Base-by-base conservation (phyloP, 202 grass and related monocot genomes). In the Setaria italica region DNA sequence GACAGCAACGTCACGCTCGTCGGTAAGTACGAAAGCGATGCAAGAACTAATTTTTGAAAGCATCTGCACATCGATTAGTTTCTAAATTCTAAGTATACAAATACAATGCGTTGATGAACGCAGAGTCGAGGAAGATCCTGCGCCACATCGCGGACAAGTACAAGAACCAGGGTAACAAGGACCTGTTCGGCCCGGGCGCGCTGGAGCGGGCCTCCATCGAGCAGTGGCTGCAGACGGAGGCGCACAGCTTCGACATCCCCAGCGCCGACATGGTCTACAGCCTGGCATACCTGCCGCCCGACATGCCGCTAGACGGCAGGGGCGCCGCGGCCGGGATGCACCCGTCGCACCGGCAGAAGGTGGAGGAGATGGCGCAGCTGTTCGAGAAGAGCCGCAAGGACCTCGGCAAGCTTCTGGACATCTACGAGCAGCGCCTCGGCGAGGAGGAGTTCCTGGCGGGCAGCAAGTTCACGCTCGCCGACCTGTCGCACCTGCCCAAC, bases 181-280 rank as follows among this genome's bases (percentile, higher is more conserved):
- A 76, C 19, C 90, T 95, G 56, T 68, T 93, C 35, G 93, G 90
- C 7, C 51, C 46, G 21, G 93, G 90, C 19, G 70, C 87, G 42
- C 79, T 95, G 41, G 93, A 92, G 78, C 80, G 93, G 0, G 84
- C 90, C 0, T 78, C 90, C 64, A 82, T 95, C 25, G 90, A 95
- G 72, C 93, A 92, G 67, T 92, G 93, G 93, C 88, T 95, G 80
- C 87, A 95, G 77, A 91, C 90, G 54, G 93, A 92, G 90, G 88
- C 57, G 86, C 86, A 92, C 67, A 89, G 81, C 86, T 95, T 95
- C 78, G 72, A 91, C 80, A 78, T 86, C n/a, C 84, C 88, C 42
- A 92, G 93, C 86, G 82, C 93, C 10, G 84, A 88, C 59, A 17
- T 95, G 46, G 39, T 90, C 5, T 97, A 86, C 87, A 93, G 86